A percentile compares a stretch with the other conserved stretches of the same genome.
phyloP scores from a whole-genome alignment of 371 early-diverging fungal genomes.

The Mortierella sp. region DNA sequence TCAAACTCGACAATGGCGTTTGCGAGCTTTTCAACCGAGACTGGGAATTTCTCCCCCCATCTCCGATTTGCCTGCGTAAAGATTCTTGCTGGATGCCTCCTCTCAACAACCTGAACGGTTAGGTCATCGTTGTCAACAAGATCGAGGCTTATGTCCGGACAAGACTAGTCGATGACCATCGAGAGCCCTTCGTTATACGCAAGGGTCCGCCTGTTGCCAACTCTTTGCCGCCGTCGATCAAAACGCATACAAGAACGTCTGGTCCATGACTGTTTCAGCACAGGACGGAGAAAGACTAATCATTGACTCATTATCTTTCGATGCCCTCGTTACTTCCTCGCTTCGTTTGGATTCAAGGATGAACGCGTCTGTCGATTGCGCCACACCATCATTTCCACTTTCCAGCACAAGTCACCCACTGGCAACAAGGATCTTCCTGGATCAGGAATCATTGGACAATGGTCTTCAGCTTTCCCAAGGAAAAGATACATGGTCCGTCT shows the following conservation, averaged over 20 bases:
- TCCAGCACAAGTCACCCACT: constrained; percentile 20
- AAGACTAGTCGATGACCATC: constrained; percentile 27
- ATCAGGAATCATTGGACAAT: constrained; percentile 19
- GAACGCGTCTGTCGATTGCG: too few species aligned
- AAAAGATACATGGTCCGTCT: constrained; percentile 19
- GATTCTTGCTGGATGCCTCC: constrained; percentile 26
- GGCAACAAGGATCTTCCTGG: constrained; percentile 33
- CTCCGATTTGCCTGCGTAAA: constrained; percentile 22
- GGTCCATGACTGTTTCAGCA: constrained; percentile 25
- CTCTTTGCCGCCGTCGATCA: constrained; percentile 26
- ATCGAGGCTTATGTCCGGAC: constrained; percentile 29
- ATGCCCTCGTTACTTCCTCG: constrained; percentile 32
- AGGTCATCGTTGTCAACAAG: constrained; percentile 28
- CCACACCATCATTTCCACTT: background rate
- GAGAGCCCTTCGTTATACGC: constrained; percentile 25
- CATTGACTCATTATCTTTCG: constrained; percentile 26
- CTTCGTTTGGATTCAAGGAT: too few species aligned
- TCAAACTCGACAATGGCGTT: constrained; percentile 18
- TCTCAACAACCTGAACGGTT: constrained; percentile 28
- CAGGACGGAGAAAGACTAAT: constrained; percentile 33
- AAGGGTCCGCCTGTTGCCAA: constrained; percentile 31
- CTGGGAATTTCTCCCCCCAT: constrained; percentile 21
- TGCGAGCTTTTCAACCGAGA: constrained; percentile 30
- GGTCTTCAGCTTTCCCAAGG: constrained; percentile 17
- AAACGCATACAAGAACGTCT: constrained; percentile 31